Base-by-base conservation (phyloP, 2,329 filamentous ascomycete genomes). In the Scolecobasidium constrictum region DNA sequence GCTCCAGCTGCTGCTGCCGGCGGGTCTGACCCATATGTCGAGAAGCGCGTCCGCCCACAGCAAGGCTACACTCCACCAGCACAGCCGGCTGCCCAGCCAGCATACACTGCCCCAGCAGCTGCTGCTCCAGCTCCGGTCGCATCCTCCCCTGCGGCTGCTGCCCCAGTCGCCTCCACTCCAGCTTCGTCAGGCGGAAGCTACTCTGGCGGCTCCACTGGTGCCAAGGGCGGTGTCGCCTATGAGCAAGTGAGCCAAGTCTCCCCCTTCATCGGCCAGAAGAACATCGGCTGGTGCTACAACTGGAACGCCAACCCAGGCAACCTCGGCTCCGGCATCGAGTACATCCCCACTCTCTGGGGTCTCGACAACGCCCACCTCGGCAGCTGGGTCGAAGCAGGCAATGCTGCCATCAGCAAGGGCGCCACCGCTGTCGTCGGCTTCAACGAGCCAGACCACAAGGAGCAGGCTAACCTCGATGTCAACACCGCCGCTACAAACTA, bases 211-310 rank as follows among this genome's bases (percentile, higher is more conserved):
- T 21, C 31, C 17, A 28, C 21, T 21, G 40, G 40, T 26, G 40
- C 23, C 20, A 81, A 83, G 75, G 78, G 79, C 57, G 81, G 81
- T 61, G 61, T 84, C 40, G 75, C 75, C 39, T 86, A 79, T 72
- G 83, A 84, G 61, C 64, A 75, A 23, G 68, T 67, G 43, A 52
- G 49, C 21, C 64, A 81, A 23, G 69, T 72, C 56, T 61, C 65
- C 43, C 53, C 60, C 48, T 78, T 84, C 57, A 20, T 36, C 17
- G 40, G 40, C 31, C 53, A 63, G 34, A 23, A 26, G 11, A 55
- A 71, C 46, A 67, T 75, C 53, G 60, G 62, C 33, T 86, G 80
- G 76, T 71, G 63, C 38, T 83, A 82, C 71, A 83, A 83, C 73
- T 86, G 81, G 81, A 77, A 63, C 36, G 68, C 70, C 37, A 48